Conservation (phyloP, 78 protist genomes). For the Anaeramoeba flamelloides region DNA sequence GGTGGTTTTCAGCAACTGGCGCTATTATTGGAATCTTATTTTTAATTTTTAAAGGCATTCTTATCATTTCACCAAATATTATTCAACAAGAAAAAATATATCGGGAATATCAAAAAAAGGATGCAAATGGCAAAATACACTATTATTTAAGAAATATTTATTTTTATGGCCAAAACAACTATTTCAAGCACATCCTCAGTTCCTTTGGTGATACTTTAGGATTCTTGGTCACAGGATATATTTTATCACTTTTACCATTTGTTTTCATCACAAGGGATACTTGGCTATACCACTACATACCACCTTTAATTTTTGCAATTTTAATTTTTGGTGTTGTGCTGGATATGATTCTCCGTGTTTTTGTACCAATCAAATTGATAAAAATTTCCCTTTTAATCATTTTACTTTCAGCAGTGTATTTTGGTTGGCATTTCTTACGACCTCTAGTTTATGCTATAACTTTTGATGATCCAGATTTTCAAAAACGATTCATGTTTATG, state of each 20-base stretch:
- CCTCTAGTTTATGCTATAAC: too few relatives aligned
- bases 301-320: conserved; percentile 6
- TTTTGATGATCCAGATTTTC: too few relatives aligned
- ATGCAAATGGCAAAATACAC: too few relatives aligned
- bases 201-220: background rate
- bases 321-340: background rate
- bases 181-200: background rate
- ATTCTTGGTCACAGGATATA: background rate
- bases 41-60: background rate
- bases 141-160: too few relatives aligned
- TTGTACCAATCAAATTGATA: too few relatives aligned
- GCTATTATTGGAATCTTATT: background rate
- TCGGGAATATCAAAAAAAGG: background rate
- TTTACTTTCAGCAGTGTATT: too few relatives aligned
- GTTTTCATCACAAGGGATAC: background rate
- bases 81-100: too few relatives aligned
- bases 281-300: conserved; percentile 14
- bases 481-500: too few relatives aligned
- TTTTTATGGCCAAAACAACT: background rate
- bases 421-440: too few relatives aligned
- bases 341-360: background rate
- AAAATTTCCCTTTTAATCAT: too few relatives aligned
- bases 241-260: conserved; percentile 2
- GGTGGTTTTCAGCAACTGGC: background rate
- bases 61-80: too few relatives aligned